Conservation (phyloP, 2,329 filamentous ascomycete species). For the Dothidotthia symphoricarpi region DNA sequence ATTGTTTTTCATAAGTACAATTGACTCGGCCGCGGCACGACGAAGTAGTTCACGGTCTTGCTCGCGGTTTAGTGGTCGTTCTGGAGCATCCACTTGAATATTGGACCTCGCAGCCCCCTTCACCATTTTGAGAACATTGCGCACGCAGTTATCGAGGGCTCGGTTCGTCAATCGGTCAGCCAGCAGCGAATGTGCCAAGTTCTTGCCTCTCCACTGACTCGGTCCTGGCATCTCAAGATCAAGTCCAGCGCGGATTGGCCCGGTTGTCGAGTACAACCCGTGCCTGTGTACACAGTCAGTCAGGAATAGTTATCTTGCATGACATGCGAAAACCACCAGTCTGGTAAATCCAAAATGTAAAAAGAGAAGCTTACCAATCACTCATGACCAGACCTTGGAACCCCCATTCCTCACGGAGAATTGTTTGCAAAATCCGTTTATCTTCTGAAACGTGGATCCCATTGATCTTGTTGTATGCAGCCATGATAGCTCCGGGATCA, state of each 20-base stretch:
- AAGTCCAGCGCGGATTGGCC: conserved; percentile 20
- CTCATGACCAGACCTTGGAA: conserved; percentile 44
- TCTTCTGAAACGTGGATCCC: conserved; percentile 25
- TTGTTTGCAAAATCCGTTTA: conserved; percentile 45
- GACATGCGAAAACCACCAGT: too few species aligned
- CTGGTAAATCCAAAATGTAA: too few species aligned
- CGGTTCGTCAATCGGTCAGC: conserved; percentile 54
- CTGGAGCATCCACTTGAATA: conserved; percentile 54
- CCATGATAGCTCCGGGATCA: conserved; percentile 50
- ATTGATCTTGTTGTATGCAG: conserved; percentile 29
- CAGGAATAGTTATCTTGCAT: too few species aligned
- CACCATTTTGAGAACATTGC: conserved; percentile 56
- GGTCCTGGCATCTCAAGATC: conserved; percentile 34
- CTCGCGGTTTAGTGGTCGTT: conserved; percentile 51
- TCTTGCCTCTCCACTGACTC: conserved; percentile 1
- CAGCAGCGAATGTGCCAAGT: background rate
- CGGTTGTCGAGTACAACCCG: conserved; percentile 15
- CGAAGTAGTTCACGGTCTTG: conserved; percentile 34
- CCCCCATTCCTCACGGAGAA: conserved; percentile 46
- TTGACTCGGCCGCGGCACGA: conserved; percentile 1
- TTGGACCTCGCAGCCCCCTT: conserved; percentile 58
- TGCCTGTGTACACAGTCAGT: background rate
- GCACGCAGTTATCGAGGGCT: conserved; percentile 17
- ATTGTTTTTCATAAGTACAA: conserved; percentile 14
- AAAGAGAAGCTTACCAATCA: conserved; percentile 25